These are phyloP conservation scores for Nitzschia inconspicua DNA, from an alignment of 108 stramenopile species.

Conservation along the genomic window DNA sequence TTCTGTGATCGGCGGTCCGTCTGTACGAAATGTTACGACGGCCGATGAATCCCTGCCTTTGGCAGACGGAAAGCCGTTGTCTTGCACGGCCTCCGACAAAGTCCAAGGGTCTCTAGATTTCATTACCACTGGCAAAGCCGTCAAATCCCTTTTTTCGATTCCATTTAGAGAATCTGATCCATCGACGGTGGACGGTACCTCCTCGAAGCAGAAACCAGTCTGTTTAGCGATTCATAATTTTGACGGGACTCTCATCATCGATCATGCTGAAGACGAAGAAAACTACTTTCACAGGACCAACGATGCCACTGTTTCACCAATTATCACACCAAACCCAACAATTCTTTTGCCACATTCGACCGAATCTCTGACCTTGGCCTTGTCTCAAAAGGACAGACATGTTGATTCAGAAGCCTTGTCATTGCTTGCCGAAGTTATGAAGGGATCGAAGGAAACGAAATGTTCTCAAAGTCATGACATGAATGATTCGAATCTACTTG, in stretches of 20 bases:
- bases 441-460: constrained; percentile 4
- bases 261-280: constrained; percentile 36
- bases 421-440: constrained; percentile 5
- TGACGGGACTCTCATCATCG: constrained; percentile 70
- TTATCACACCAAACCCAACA: neutral
- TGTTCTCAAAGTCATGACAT: neutral
- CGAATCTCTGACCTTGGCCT: constrained; percentile 11
- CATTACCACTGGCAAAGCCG: constrained; percentile 61
- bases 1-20: too few species aligned
- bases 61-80: too few species aligned
- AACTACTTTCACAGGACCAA: neutral
- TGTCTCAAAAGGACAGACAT: neutral
- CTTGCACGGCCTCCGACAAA: too few species aligned
- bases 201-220: constrained; percentile 12
- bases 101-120: constrained; percentile 46
- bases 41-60: too few species aligned
- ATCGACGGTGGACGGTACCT: neutral
- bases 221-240: constrained; percentile 75
- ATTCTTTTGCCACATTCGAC: constrained; percentile 7
- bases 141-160: constrained; percentile 72
- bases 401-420: constrained; percentile 9
- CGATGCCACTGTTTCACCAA: neutral
- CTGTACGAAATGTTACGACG: too few species aligned
- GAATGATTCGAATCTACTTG: constrained; percentile 25
- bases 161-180: constrained; percentile 23